Conservation (phyloP, 2,329 filamentous ascomycete genomes). For the Cladosporium sp. region DNA sequence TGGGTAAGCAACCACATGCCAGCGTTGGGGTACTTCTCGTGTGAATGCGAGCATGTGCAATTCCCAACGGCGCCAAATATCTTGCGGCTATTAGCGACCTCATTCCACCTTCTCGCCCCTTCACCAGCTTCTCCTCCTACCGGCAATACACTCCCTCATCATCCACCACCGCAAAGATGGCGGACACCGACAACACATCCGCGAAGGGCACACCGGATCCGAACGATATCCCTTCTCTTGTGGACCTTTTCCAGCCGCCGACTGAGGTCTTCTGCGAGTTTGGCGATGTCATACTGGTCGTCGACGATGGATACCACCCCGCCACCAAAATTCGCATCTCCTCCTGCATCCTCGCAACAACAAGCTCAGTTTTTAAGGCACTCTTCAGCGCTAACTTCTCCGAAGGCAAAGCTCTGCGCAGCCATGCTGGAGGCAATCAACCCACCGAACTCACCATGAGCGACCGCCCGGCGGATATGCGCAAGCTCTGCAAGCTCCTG, state of each 20-base stretch:
- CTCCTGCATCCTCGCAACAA: conserved; percentile 18
- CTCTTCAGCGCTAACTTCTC: conserved; percentile 18
- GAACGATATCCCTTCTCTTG: neutral
- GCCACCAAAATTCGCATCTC: conserved; percentile 15
- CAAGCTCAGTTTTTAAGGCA: conserved; percentile 15
- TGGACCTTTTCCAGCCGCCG: conserved; percentile 14
- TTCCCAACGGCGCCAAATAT: too few species aligned
- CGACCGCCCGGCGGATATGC: conserved; percentile 13
- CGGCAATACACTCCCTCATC: too few species aligned
- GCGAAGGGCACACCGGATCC: too few species aligned
- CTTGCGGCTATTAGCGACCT: too few species aligned
- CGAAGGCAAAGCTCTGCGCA: conserved; percentile 12
- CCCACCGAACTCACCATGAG: conserved; percentile 13
- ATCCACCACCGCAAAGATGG: too few species aligned
- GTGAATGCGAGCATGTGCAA: too few species aligned
- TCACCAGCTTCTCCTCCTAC: too few species aligned
- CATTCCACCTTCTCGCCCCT: too few species aligned
- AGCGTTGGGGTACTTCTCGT: too few species aligned
- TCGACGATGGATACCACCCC: conserved; percentile 16
- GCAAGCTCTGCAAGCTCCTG: conserved; percentile 12
- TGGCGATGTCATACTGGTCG: conserved; percentile 18
- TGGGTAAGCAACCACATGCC: too few species aligned
- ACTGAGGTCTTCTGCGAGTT: conserved; percentile 17
- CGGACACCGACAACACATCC: too few species aligned
- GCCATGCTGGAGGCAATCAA: neutral